Evolutionary conservation across 1,284 basidiomycete genomes (phyloP).

Genomic region (Papiliotrema flavescens): DNA sequence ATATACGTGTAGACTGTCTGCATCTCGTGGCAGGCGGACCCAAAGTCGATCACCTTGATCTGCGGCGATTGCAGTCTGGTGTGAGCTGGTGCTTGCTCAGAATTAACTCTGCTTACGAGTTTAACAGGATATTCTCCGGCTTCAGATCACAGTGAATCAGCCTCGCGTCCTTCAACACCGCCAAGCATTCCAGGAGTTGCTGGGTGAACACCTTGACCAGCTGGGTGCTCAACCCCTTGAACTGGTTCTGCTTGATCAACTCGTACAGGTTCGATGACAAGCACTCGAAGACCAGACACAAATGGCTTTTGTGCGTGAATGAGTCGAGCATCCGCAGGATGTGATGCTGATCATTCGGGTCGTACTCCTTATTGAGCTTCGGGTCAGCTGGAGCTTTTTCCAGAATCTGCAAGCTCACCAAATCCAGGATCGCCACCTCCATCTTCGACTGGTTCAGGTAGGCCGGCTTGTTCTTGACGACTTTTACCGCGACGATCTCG

Average conservation of each 20-base stretch:
- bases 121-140: slow-evolving; percentile 91
- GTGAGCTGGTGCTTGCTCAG: slow-evolving; percentile 2
- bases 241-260: slow-evolving; percentile 99
- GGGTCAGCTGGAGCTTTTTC: slow-evolving; percentile 2
- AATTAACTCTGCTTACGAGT: slow-evolving; percentile 63
- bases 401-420: slow-evolving; percentile 57
- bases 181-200: slow-evolving; percentile 87
- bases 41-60: slow-evolving; percentile 99
- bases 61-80: slow-evolving; percentile 89
- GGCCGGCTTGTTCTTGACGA: slow-evolving; percentile 99
- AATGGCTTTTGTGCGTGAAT: slow-evolving; percentile 93
- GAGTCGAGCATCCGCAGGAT: slow-evolving; percentile 92
- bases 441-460: slow-evolving; percentile 99
- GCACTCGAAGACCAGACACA: slow-evolving; percentile 96
- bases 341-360: slow-evolving; percentile 93
- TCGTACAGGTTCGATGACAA: slow-evolving; percentile 98
- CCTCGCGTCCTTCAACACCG: slow-evolving; percentile 88
- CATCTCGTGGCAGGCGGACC: slow-evolving; percentile 95
- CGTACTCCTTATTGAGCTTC: slow-evolving; percentile 85
- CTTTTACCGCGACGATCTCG: slow-evolving; percentile 97
- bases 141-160: slow-evolving; percentile 98
- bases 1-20: slow-evolving; percentile 99
- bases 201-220: slow-evolving; percentile 97
- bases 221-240: slow-evolving; percentile 93
- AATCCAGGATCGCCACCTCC: slow-evolving; percentile 96